Evolutionary conservation across 2,329 filamentous ascomycete genomes (phyloP).

Genomic region (Cadophora luteo-olivacea): DNA sequence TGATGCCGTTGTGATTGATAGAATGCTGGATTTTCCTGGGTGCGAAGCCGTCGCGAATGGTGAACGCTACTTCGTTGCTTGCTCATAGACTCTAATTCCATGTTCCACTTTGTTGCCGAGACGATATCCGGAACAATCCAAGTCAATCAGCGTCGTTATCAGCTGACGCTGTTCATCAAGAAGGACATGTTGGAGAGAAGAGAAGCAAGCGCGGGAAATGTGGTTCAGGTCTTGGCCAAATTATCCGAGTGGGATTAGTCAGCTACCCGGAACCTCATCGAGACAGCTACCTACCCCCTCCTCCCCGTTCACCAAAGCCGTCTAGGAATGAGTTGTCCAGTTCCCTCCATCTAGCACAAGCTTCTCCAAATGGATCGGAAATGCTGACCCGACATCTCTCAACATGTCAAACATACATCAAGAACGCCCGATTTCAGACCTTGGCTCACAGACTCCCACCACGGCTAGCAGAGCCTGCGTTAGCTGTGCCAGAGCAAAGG

Average conservation of each 20-base stretch:
- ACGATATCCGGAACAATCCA: no score
- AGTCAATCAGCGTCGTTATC: no score
- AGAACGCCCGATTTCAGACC: neutral
- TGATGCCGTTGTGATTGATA: no score
- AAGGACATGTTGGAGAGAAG: neutral
- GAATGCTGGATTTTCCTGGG: no score
- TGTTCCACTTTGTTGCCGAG: no score
- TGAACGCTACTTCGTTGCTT: no score
- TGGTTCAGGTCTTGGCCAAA: neutral
- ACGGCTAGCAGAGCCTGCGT: slow-evolving; percentile 27
- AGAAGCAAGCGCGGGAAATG: neutral
- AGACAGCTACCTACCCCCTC: neutral
- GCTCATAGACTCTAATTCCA: no score
- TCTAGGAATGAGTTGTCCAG: neutral
- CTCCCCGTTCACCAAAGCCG: neutral
- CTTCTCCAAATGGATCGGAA: neutral
- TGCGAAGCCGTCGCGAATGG: no score
- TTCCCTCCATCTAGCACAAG: no score
- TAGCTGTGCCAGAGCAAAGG: slow-evolving; percentile 31
- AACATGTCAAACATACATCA: neutral
- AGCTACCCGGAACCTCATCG: neutral
- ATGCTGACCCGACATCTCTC: neutral
- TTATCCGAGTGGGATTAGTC: slow-evolving; percentile 2
- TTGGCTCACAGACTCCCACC: neutral
- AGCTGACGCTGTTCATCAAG: no score